Evolutionary conservation across 441 rosid genomes (phyloP), one percentile per base, ranked within the genome.

Genomic region (Gossypium davidsonii): DNA sequence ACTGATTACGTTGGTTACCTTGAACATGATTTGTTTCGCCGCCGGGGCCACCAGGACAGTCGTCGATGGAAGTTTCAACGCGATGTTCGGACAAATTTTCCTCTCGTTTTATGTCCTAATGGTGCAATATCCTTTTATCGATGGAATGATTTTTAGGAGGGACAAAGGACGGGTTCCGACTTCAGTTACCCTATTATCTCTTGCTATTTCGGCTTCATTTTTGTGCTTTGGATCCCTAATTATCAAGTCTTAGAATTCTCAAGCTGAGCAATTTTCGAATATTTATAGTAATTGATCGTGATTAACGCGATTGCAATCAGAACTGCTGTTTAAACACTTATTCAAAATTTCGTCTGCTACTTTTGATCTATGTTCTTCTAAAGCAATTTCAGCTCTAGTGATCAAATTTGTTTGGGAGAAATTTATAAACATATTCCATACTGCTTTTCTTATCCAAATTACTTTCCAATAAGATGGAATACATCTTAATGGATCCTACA

Each of bases 121-220:
- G 7, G 62, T 78, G 71, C 74, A 75, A 49, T 81, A 76, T 17
- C 86, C 86, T 14, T 56, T 79, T 21, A 66, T 81, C 71, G 84
- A 83, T 63, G 88, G 83, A 4, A 79, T 83, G 82, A 21, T 60
- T 9, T 37, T 67, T 34, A 76, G 83, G 76, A 81, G 78, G 63
- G 85, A 83, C 53, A 70, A 59, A 59, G 82, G 85, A 17, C 31
- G 81, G 5, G 49, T 85, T 69, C 79, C 83, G 10, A 37, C 48
- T 42, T 65, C 75, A 9, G 71, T 62, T 18, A 57, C 74, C 37
- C 2, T 78, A 9, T 62, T 73, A 0, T 83, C 83, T 66, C 15
- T 78, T 1, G 62, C 48, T 17, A 15, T 83, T 61, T 57, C 69
- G 44, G 1, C 57, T 5, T 34, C 57, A 3, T 74, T 83, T 21